Evolutionary conservation across 2,329 filamentous ascomycete genomes (phyloP), one percentile per base, ranked within the genome.

Genomic region (Teratosphaeria epicoccoides): DNA sequence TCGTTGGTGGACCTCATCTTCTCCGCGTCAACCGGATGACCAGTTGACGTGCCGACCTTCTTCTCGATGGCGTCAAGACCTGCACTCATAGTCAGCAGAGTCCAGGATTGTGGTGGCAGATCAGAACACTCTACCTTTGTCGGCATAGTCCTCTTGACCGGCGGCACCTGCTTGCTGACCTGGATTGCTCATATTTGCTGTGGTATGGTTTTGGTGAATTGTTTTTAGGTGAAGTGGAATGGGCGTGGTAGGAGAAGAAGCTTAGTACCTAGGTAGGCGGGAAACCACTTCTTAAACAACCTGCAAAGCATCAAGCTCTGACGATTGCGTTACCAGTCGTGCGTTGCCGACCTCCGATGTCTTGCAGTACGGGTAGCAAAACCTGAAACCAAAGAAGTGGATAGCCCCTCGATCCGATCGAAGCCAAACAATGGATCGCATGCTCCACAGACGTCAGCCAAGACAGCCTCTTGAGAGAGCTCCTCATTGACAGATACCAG

Each of bases 1-100:
- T 66, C 63, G 55, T 66, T 66, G 45, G 58, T 57, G 14, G 50
- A 51, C 33, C 63, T 52, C 45, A 61, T 57, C 56, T 64, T 62
- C 46, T 43, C 52, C 22, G 63, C 56, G 49, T 65, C 59, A 24
- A 61, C 43, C 17, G 52, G 43, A 52, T 63, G 59, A 24, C 60
- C 60, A 12, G 51, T 55, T 26, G 33, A 22, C 33, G 48, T 14
- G 37, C 59, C 59, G 40, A 56, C 26, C 50, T 58, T 58, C 52
- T 58, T 59, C 56, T 61, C 59, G 25, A 57, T 51, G 26, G 55
- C 52, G 43, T 60, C 58, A 46, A 61, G 56, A 23, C 56, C 55
- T 59, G 29, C 14, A 22, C 6, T 7, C 1, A 24, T 4, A 25
- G 25, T 46, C 25, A 46, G 25, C 4, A 46, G 12, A 20, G 23